These are phyloP conservation scores for Acanthamoeba polyphaga DNA, from an alignment of 208 protist genomes.

Conservation along the genomic window DNA sequence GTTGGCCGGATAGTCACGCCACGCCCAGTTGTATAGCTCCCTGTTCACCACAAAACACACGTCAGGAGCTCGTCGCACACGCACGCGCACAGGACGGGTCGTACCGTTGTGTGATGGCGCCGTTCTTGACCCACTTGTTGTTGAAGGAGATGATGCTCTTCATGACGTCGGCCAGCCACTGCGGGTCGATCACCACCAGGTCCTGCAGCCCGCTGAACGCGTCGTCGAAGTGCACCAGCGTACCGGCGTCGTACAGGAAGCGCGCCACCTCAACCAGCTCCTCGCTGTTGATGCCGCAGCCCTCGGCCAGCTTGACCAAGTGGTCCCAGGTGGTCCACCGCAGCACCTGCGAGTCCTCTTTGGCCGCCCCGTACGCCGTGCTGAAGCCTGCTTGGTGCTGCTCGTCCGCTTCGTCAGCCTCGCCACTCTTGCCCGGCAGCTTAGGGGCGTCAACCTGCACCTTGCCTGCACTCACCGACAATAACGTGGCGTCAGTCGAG, in stretches of 20 bases:
- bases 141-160: constrained; percentile 62
- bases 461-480: background rate
- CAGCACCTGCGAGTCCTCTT: background rate
- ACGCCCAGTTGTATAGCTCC: constrained; percentile 43
- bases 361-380: background rate
- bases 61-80: too few relatives aligned
- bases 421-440: background rate
- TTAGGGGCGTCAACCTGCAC: background rate
- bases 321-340: constrained; percentile 9
- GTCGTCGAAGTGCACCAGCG: constrained; percentile 55
- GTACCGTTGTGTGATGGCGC: background rate
- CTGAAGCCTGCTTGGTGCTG: background rate
- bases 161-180: constrained; percentile 70
- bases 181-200: constrained; percentile 60
- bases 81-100: background rate
- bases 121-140: constrained; percentile 71
- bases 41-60: background rate
- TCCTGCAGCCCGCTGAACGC: constrained; percentile 44
- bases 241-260: constrained; percentile 43
- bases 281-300: background rate
- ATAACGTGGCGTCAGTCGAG: background rate
- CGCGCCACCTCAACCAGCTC: background rate
- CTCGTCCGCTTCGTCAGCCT: background rate
- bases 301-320: background rate
- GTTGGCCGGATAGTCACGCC: constrained; percentile 41